Evolutionary conservation across 768 basidiomycete species (phyloP).

Genomic region (Lentinula detonsa): DNA sequence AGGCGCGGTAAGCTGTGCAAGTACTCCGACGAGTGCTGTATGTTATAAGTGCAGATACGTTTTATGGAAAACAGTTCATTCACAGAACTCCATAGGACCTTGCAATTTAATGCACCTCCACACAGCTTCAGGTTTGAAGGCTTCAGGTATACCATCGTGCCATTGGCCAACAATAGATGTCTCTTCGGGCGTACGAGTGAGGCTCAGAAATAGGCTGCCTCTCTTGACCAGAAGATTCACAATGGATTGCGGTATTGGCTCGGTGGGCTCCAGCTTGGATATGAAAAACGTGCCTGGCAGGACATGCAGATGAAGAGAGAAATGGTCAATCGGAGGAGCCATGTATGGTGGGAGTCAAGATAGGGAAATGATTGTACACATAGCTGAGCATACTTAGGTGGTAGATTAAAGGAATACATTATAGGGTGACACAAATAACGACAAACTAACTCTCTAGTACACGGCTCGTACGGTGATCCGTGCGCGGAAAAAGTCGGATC

Average conservation of each 20-base stretch:
- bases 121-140: constrained; percentile 28
- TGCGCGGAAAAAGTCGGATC: neutral
- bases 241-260: constrained; percentile 28
- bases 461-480: neutral
- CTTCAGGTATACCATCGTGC: constrained; percentile 27
- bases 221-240: constrained; percentile 21
- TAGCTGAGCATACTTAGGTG: neutral
- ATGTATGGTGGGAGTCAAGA: constrained; percentile 8
- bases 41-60: neutral
- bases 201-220: constrained; percentile 35
- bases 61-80: neutral
- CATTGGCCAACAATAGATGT: constrained; percentile 51
- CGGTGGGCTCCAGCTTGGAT: constrained; percentile 29
- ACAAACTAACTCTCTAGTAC: too few relatives aligned
- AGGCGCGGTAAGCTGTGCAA: constrained; percentile 48
- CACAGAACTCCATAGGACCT: constrained; percentile 65
- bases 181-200: constrained; percentile 57
- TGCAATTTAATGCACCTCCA: constrained; percentile 60
- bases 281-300: constrained; percentile 39
- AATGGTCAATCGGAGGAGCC: constrained; percentile 39
- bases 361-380: neutral
- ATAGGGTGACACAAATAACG: too few relatives aligned
- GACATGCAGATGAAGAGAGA: constrained; percentile 43
- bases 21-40: constrained; percentile 51
- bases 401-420: too few relatives aligned